A percentile compares a stretch with the other conserved stretches of the same genome.
Evolutionary conservation across 441 rosid species (phyloP).

Genomic region (Erodium chrysanthum): DNA sequence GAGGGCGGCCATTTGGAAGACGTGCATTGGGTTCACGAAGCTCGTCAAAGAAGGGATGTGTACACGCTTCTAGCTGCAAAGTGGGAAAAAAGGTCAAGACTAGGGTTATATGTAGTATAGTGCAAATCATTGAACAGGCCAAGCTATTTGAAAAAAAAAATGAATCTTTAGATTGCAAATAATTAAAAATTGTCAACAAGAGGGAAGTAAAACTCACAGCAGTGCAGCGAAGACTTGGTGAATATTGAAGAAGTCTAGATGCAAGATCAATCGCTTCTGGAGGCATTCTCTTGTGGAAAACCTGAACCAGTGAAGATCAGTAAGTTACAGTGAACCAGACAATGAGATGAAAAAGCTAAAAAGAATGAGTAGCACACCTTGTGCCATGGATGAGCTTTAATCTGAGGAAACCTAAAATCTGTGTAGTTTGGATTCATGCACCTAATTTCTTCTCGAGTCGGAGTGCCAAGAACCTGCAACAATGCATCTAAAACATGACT

Average conservation of each 20-base stretch:
- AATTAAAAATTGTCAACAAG: background rate
- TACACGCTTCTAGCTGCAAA: background rate
- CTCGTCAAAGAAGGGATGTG: background rate
- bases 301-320: slow-evolving; percentile 23
- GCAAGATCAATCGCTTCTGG: slow-evolving; percentile 69
- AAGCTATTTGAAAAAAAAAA: too few species aligned
- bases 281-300: slow-evolving; percentile 67
- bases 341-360: too few species aligned
- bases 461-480: slow-evolving; percentile 89
- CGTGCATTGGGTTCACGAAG: background rate
- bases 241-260: slow-evolving; percentile 60
- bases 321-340: background rate
- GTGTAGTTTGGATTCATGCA: slow-evolving; percentile 97
- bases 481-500: slow-evolving; percentile 10
- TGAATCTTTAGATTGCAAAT: background rate
- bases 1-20: background rate
- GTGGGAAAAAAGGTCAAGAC: too few species aligned
- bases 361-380: slow-evolving; percentile 56
- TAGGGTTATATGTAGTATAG: too few species aligned
- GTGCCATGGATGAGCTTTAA: slow-evolving; percentile 98
- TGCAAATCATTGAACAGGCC: too few species aligned
- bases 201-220: slow-evolving; percentile 35
- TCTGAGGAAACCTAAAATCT: slow-evolving; percentile 91
- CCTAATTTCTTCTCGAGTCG: slow-evolving; percentile 93
- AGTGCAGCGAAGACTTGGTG: slow-evolving; percentile 60